A percentile compares a stretch with the other conserved stretches of the same genome.
Conservation (phyloP, 768 basidiomycete species). For the Kwoniella botswanensis region DNA sequence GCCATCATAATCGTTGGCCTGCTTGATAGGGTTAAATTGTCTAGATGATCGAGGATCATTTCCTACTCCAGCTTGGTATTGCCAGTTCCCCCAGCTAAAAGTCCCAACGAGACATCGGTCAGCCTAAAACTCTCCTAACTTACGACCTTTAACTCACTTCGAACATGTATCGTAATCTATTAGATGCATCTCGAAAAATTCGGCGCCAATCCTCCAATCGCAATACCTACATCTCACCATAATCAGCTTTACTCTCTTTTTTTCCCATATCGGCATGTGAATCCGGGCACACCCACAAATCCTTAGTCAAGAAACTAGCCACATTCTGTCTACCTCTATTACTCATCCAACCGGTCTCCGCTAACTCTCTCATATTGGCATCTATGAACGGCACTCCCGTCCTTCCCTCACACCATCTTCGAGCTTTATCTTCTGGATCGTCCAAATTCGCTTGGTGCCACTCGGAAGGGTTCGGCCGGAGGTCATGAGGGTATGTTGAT, state of each 20-base stretch:
- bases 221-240: slow-evolving; percentile 41
- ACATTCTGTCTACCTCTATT: slow-evolving; percentile 63
- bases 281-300: slow-evolving; percentile 45
- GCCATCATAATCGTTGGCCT: slow-evolving; percentile 56
- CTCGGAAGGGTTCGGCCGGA: slow-evolving; percentile 36
- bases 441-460: slow-evolving; percentile 45
- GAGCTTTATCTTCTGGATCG: slow-evolving; percentile 44
- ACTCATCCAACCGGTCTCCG: slow-evolving; percentile 59
- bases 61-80: slow-evolving; percentile 55
- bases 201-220: slow-evolving; percentile 63
- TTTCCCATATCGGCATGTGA: too few relatives aligned
- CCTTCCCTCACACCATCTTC: slow-evolving; percentile 56
- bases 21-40: slow-evolving; percentile 59
- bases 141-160: slow-evolving; percentile 55
- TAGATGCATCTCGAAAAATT: slow-evolving; percentile 61
- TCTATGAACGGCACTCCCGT: slow-evolving; percentile 62
- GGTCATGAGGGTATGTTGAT: slow-evolving; percentile 31
- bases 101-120: too few relatives aligned
- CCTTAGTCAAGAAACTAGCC: slow-evolving; percentile 60
- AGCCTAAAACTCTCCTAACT: too few relatives aligned
- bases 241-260: not conserved
- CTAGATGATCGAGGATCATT: slow-evolving; percentile 56
- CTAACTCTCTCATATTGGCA: slow-evolving; percentile 59
- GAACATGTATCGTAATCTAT: slow-evolving; percentile 69
- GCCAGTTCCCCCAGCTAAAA: slow-evolving; percentile 57